Evolutionary conservation across 1,139 yeast species (phyloP).

Genomic region (Yamadazyma songkhlaensis): DNA sequence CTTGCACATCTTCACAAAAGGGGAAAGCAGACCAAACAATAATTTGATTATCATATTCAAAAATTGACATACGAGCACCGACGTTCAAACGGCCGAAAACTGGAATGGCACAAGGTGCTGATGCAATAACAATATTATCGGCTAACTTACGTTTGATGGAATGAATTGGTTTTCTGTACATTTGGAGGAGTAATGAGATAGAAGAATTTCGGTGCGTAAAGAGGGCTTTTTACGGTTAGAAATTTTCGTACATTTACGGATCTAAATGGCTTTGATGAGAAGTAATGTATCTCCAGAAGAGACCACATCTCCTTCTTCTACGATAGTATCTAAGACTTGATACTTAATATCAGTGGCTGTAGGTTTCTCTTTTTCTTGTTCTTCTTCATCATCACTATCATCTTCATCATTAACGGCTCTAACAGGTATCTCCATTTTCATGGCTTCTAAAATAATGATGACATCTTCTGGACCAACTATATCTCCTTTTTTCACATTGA

Average conservation of each 20-base stretch:
- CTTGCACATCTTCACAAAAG: constrained; percentile 41
- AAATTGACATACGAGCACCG: constrained; percentile 61
- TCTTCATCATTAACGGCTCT: constrained; percentile 17
- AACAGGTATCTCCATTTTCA: constrained; percentile 40
- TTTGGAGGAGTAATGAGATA: neutral
- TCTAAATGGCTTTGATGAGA: constrained; percentile 10
- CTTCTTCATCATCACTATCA: constrained; percentile 11
- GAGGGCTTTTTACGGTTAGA: neutral
- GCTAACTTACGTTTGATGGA: constrained; percentile 42
- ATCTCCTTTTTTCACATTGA: constrained; percentile 23
- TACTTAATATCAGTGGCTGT: neutral
- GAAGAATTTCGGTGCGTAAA: neutral
- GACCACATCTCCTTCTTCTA: constrained; percentile 32
- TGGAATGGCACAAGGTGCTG: constrained; percentile 38
- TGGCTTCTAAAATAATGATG: constrained; percentile 29
- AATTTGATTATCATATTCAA: constrained; percentile 34
- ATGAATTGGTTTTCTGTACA: constrained; percentile 31
- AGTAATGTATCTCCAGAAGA: constrained; percentile 23
- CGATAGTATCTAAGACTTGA: constrained; percentile 22
- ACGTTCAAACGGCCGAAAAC: constrained; percentile 38
- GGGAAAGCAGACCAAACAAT: constrained; percentile 63
- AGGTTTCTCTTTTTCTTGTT: neutral
- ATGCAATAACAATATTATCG: constrained; percentile 44
- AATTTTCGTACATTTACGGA: too few relatives aligned
- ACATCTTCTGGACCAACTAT: constrained; percentile 26